phyloP scores from a whole-genome alignment of 2,329 filamentous ascomycete species.

The Gliomastix tumulicola region DNA sequence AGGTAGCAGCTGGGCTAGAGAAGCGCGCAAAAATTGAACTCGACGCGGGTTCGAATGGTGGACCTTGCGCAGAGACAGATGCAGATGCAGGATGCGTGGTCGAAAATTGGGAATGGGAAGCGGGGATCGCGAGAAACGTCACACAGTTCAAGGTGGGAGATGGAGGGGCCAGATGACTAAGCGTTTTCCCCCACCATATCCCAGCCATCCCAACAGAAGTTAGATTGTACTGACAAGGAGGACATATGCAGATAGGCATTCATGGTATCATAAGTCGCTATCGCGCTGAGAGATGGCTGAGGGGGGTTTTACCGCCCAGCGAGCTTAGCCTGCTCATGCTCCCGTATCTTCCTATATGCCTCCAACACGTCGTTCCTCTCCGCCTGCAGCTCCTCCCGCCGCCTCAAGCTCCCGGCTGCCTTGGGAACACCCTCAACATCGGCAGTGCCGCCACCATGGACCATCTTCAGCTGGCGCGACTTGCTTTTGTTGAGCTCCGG shows the following conservation, averaged over 20 bases:
- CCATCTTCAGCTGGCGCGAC: conserved; percentile 22
- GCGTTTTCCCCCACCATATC: too few relatives aligned
- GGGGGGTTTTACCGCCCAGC: too few relatives aligned
- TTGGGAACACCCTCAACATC: conserved; percentile 28
- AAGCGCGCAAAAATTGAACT: background rate
- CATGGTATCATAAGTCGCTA: too few relatives aligned
- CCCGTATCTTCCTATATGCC: conserved; percentile 27
- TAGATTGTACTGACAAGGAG: too few relatives aligned
- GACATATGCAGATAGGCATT: too few relatives aligned
- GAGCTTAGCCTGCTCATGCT: conserved; percentile 28
- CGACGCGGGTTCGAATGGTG: background rate
- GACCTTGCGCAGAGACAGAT: background rate
- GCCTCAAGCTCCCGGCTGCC: conserved; percentile 27
- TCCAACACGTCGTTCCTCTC: conserved; percentile 26
- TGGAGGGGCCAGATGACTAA: too few relatives aligned
- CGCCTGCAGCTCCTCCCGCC: conserved; percentile 29
- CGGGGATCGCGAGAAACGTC: too few relatives aligned
- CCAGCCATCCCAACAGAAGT: too few relatives aligned
- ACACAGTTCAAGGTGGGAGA: too few relatives aligned
- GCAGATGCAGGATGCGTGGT: background rate
- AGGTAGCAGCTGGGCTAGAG: background rate
- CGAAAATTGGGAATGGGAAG: too few relatives aligned
- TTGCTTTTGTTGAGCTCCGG: conserved; percentile 56
- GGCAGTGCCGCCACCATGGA: conserved; percentile 21
- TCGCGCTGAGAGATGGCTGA: too few relatives aligned